These are phyloP conservation scores for Akanthomyces muscarius DNA, from an alignment of 2,329 filamentous ascomycete genomes.

Conservation along the genomic window DNA sequence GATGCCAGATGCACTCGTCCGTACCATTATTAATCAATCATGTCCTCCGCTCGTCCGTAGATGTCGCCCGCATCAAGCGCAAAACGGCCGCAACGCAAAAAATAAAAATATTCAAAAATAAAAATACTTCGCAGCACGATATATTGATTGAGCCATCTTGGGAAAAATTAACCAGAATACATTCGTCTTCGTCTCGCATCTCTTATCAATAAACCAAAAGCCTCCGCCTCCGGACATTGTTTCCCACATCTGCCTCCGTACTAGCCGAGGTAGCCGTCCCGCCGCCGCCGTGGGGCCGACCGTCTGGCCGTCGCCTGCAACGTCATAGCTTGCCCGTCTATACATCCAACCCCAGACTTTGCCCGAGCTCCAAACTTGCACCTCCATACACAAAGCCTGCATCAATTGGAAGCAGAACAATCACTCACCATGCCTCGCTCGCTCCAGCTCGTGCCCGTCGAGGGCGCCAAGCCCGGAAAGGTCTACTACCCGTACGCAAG, in stretches of 20 bases:
- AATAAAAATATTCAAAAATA: background rate
- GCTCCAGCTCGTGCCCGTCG: slow-evolving; percentile 63
- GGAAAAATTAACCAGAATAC: no score
- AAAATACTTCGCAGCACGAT: no score
- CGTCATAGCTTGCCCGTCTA: background rate
- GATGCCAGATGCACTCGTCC: no score
- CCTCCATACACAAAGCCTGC: background rate
- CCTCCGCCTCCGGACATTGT: background rate
- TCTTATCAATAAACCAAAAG: no score
- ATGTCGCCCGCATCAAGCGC: background rate
- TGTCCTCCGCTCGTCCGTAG: background rate
- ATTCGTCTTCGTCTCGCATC: no score
- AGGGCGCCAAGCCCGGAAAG: slow-evolving; percentile 74
- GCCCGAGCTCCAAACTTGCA: background rate
- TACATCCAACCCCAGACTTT: background rate
- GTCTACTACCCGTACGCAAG: slow-evolving; percentile 72
- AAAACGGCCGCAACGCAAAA: background rate
- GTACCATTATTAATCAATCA: background rate
- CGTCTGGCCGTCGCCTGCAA: background rate
- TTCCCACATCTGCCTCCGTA: background rate
- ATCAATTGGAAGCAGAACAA: background rate
- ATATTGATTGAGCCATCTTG: no score
- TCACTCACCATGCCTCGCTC: slow-evolving; percentile 45
- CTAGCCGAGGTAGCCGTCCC: slow-evolving; percentile 12
- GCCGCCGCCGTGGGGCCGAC: slow-evolving; percentile 7